phyloP scores from a whole-genome alignment of 73 alveolate species.

The Paramecium pentaurelia region DNA sequence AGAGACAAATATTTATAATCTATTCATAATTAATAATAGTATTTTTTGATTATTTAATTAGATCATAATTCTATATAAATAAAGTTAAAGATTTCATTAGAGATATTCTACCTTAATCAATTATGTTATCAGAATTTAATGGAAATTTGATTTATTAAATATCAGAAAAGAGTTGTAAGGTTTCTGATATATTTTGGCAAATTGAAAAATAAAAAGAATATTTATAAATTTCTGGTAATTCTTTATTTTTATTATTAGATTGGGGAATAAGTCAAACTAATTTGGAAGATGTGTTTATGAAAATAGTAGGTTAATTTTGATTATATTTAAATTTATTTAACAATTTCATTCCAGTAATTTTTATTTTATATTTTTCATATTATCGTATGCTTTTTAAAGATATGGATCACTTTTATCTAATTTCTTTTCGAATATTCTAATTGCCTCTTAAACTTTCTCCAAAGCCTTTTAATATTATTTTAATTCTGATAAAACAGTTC shows the following conservation, averaged over 20 bases:
- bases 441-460: conserved; percentile 7
- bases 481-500: conserved; percentile 41
- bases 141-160: conserved; percentile 51
- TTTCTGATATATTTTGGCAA: conserved; percentile 48
- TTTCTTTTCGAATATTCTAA: conserved; percentile 33
- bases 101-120: conserved; percentile 6
- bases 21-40: neutral
- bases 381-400: conserved; percentile 21
- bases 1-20: conserved; percentile 34
- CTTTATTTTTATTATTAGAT: neutral
- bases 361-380: conserved; percentile 26
- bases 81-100: conserved; percentile 10
- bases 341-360: conserved; percentile 28
- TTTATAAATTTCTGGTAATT: conserved; percentile 6
- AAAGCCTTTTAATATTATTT: neutral
- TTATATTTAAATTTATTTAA: neutral
- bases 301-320: neutral
- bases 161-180: neutral
- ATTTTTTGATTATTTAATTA: neutral
- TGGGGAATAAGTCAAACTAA: conserved; percentile 57
- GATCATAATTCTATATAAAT: neutral
- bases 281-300: conserved; percentile 53
- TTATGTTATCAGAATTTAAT: conserved; percentile 11
- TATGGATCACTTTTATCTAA: conserved; percentile 27
- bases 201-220: conserved; percentile 58